Base-by-base conservation (phyloP, 1,284 basidiomycete genomes). In the Fomitopsis pinicola region DNA sequence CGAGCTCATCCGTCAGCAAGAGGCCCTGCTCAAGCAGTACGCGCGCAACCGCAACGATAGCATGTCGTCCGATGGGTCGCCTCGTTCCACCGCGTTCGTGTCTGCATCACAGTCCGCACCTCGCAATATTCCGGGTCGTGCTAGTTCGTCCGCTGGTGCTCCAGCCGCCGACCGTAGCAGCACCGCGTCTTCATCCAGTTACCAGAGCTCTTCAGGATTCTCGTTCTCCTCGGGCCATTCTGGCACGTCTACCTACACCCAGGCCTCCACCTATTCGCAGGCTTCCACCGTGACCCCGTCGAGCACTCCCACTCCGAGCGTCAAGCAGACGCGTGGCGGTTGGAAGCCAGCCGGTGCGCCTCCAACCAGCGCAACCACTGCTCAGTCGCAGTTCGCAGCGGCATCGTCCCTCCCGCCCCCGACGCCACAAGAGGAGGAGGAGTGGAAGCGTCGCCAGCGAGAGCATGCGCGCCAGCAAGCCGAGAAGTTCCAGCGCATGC, bases 401-500 rank as follows among this genome's bases (percentile, higher is more conserved):
- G 15, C 61, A n/a, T 4, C 67, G 56, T 64, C 44, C 6, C 50
- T 26, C 15, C 50, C 60, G n/a, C 19, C 40, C 7, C 28, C 30
- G 10, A 35, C 56, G 7, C 26, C 62, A n/a, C 59, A 65, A n/a
- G 61, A 64, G 38, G 75, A 79, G 22, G 79, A 84, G 62, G 85
- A 86, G 59, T 82, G 84, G 77, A 73, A 78, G 17, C 80, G 83
- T 38, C 80, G 80, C 12, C 83, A 86, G 65, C 80, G 78, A n/a
- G 83, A 87, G 65, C 79, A 81, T 28, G 78, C 79, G 22, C 77
- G 79, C 44, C 75, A 77, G 45, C 84, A 85, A 67, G 82, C 85
- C 66, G 85, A 85, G 73, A 77, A 78, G 60, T 88, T 87, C 72
- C 78, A 78, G 57, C 76, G 77, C 57, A 82, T 87, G 69, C 84